Evolutionary conservation across 1,284 basidiomycete genomes (phyloP).

Genomic region (Irpex sp.): DNA sequence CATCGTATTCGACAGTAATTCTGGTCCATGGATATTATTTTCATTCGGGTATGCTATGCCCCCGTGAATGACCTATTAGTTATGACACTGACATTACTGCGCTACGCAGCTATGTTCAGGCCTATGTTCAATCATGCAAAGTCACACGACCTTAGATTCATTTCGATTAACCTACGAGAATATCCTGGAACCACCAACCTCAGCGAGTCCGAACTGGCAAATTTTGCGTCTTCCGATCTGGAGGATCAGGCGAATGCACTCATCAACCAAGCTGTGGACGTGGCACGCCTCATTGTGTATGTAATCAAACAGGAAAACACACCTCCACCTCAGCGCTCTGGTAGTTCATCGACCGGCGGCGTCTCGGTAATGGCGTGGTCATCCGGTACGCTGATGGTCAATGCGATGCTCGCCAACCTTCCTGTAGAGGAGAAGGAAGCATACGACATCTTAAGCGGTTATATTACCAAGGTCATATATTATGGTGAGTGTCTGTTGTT

Average conservation of each 20-base stretch:
- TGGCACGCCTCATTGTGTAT: neutral
- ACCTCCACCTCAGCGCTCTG: neutral
- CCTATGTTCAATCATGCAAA: constrained; percentile 9
- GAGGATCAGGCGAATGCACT: neutral
- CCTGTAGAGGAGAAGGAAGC: neutral
- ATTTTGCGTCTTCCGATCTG: neutral
- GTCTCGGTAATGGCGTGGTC: neutral
- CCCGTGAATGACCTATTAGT: constrained; percentile 45
- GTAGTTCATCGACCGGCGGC: neutral
- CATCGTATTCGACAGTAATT: constrained; percentile 83
- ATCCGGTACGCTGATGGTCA: neutral
- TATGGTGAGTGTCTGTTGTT: neutral
- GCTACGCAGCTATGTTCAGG: constrained; percentile 19
- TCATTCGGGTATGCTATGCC: constrained; percentile 10
- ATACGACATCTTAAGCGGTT: neutral
- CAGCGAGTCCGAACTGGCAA: neutral
- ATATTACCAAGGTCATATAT: neutral
- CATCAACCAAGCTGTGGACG: neutral
- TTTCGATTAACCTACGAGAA: constrained; percentile 11
- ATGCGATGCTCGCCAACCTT: neutral
- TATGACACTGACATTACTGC: constrained; percentile 39
- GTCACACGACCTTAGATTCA: constrained; percentile 7
- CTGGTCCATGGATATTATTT: constrained; percentile 52
- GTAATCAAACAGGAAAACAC: neutral
- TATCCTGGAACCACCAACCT: constrained; percentile 12